Base-by-base conservation (phyloP, 2,329 filamentous ascomycete species). In the Metarhizium album region DNA sequence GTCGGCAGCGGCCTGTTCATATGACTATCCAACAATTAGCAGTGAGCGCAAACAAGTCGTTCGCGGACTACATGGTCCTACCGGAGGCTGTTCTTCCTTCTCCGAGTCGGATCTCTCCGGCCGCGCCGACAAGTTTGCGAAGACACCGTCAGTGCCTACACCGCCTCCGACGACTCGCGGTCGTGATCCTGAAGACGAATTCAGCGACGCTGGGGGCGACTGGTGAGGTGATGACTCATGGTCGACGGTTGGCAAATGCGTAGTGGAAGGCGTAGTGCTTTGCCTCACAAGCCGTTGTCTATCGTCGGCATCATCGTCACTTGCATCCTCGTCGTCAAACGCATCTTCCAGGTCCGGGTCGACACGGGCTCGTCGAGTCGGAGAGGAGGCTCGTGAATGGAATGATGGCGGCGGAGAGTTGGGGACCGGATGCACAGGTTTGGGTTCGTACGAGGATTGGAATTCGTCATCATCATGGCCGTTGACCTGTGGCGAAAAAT, bases 1-100 rank as follows among this genome's bases (percentile, higher is more conserved):
- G 67, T 98, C 93, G 42, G 91, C 91, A 3, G 93, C 93, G 16
- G 93, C 93, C 80, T 97, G 91, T 76, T 98, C 93, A 67, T 98
- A 98, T 35, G 91, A 90, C 88, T 96, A 18, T 24, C 60, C 53
- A 33, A 38, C 46, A 54, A 42, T 38, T 45, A 65, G 75, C 63
- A 74, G 70, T 59, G 3, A n/a, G 37, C 37, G 16, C 11, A 40
- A 23, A 27, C 49, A 51, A 35, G 40, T 20, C 9, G 8, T 2
- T 5, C 27, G n/a, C 4, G 24, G 16, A 4, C 16, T 7, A 11
- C n/a, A 14, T 37, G 14, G 22, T 81, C 88, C 58, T 82, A 95
- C 90, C 51, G 93, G 93, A 73, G 93, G 93, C 68, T 87, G 79
- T 68, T 98, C 93, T 55, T 98, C 93, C 52, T 87, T 74, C 58